These are phyloP conservation scores for Mycothermus thermophilus DNA, from an alignment of 495 filamentous ascomycete genomes.

Conservation along the genomic window DNA sequence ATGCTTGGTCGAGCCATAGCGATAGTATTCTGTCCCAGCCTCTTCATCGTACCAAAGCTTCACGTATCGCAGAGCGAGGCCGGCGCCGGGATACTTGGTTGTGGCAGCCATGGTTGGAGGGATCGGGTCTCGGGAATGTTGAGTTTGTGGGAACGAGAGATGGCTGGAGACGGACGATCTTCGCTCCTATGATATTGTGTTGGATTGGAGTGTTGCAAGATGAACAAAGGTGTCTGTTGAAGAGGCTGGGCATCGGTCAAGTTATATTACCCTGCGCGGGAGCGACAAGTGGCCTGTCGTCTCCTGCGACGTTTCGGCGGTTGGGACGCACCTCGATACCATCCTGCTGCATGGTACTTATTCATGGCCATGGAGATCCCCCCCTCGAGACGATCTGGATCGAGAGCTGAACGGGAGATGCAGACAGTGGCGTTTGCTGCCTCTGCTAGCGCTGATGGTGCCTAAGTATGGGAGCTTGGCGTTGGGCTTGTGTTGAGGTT, in stretches of 20 bases:
- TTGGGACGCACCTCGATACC: no score
- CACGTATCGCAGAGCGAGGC: slow-evolving; percentile 1
- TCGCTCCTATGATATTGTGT: no score
- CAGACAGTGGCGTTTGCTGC: not conserved
- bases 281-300: no score
- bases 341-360: no score
- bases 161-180: not conserved
- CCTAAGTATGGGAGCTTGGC: no score
- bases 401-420: not conserved
- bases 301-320: no score
- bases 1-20: not conserved
- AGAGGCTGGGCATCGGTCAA: no score
- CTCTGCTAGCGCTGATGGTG: not conserved
- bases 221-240: not conserved
- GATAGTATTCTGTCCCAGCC: slow-evolving; percentile 2
- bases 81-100: slow-evolving; percentile 3
- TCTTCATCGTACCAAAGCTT: not conserved
- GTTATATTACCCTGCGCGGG: no score
- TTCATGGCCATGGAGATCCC: no score
- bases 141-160: not conserved
- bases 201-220: not conserved
- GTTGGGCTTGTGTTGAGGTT: no score
- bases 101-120: not conserved
- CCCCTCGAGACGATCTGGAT: no score
- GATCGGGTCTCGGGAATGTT: no score